A percentile compares a stretch with the other conserved stretches of the same genome.
These are phyloP conservation scores for Annulohypoxylon moriforme DNA, from an alignment of 495 filamentous ascomycete genomes.

Conservation along the genomic window DNA sequence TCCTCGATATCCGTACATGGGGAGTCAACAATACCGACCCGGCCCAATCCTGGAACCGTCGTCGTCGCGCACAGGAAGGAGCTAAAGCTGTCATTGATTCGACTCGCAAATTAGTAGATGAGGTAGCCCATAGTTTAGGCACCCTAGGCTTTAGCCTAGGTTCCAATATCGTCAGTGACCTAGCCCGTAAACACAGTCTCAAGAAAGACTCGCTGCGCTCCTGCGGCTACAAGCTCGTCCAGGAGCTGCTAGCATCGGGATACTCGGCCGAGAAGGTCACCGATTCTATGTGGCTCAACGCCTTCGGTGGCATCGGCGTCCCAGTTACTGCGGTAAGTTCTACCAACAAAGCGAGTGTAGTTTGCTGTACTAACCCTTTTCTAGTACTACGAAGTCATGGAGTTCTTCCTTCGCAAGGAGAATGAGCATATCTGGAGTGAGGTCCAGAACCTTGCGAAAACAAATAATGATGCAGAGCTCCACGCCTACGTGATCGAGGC, in stretches of 20 bases:
- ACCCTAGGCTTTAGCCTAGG: slow-evolving; percentile 30
- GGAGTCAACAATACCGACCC: slow-evolving; percentile 75
- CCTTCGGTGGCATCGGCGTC: slow-evolving; percentile 53
- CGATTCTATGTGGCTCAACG: slow-evolving; percentile 50
- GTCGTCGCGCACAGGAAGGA: slow-evolving; percentile 60
- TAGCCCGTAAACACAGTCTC: slow-evolving; percentile 28
- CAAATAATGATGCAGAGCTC: slow-evolving; percentile 46
- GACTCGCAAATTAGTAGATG: slow-evolving; percentile 47
- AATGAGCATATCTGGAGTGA: slow-evolving; percentile 61
- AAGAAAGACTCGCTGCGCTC: slow-evolving; percentile 45
- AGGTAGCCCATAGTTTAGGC: slow-evolving; percentile 12
- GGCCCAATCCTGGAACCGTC: slow-evolving; percentile 70
- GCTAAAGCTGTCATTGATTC: slow-evolving; percentile 41
- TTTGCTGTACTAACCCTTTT: slow-evolving; percentile 31
- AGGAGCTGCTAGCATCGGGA: slow-evolving; percentile 43
- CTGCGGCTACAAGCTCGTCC: slow-evolving; percentile 45
- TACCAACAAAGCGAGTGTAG: background rate
- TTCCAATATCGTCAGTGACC: slow-evolving; percentile 7
- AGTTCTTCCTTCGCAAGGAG: slow-evolving; percentile 55
- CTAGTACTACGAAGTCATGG: slow-evolving; percentile 59
- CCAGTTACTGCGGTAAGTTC: slow-evolving; percentile 50
- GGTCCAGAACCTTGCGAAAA: slow-evolving; percentile 59
- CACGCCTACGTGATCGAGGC: slow-evolving; percentile 49
- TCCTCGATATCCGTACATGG: slow-evolving; percentile 69
- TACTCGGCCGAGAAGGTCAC: slow-evolving; percentile 45